Evolutionary conservation across 345 rosid species (phyloP).

Genomic region (Aegle marmelos): DNA sequence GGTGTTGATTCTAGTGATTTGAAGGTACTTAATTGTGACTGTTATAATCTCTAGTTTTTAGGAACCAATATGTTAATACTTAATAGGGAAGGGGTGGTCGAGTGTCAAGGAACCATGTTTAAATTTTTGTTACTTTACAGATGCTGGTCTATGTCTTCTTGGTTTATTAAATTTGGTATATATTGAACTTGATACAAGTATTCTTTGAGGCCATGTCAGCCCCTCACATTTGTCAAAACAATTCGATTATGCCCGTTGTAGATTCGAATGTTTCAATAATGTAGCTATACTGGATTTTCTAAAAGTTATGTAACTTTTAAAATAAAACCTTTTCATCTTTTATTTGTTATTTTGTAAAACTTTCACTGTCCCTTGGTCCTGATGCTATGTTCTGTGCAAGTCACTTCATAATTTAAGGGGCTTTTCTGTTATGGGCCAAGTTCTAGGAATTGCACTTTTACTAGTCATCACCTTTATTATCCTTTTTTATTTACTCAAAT

Average conservation of each 20-base stretch:
- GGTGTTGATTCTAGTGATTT: constrained; percentile 33
- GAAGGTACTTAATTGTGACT: constrained; percentile 28
- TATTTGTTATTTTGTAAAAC: neutral
- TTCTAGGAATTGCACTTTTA: neutral
- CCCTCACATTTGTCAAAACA: neutral
- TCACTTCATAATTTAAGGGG: neutral
- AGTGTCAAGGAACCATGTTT: neutral
- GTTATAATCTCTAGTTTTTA: too few relatives aligned
- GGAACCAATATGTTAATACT: too few relatives aligned
- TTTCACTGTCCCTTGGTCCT: neutral
- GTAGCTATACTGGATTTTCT: neutral
- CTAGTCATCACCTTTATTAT: neutral
- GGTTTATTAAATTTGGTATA: neutral
- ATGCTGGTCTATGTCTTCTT: neutral
- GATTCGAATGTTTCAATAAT: neutral
- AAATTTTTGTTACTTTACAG: neutral
- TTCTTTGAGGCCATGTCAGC: neutral
- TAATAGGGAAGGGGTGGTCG: neutral
- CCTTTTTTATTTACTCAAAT: neutral
- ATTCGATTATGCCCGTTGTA: neutral
- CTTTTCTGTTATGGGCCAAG: neutral
- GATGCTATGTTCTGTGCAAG: neutral
- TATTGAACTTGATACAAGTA: neutral
- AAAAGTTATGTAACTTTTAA: neutral
- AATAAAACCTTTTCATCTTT: neutral